These are phyloP conservation scores for Phalaenopsis hybrid DNA, from an alignment of 116 monocot species.

Conservation along the genomic window DNA sequence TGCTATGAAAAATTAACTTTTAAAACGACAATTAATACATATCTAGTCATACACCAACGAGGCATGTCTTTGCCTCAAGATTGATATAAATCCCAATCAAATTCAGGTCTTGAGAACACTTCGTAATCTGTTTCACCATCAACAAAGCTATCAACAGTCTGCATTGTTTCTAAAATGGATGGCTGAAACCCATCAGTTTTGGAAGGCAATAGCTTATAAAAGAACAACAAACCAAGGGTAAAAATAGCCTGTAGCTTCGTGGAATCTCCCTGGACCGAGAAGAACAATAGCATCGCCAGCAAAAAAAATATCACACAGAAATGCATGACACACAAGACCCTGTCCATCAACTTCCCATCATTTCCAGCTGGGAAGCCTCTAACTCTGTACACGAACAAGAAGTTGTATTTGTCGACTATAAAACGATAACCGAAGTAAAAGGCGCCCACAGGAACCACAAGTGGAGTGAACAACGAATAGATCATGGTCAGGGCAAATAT, in stretches of 20 bases:
- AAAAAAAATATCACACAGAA: slow-evolving; percentile 93
- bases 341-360: slow-evolving; percentile 94
- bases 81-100: slow-evolving; percentile 86
- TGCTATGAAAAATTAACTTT: neutral
- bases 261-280: slow-evolving; percentile 82
- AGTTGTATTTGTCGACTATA: slow-evolving; percentile 95
- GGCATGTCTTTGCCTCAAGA: slow-evolving; percentile 10
- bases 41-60: neutral
- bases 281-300: slow-evolving; percentile 79
- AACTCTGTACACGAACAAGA: slow-evolving; percentile 95
- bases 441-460: slow-evolving; percentile 87
- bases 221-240: slow-evolving; percentile 76
- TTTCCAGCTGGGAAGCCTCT: slow-evolving; percentile 86
- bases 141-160: slow-evolving; percentile 81
- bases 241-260: slow-evolving; percentile 86
- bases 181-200: slow-evolving; percentile 57
- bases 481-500: slow-evolving; percentile 96
- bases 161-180: slow-evolving; percentile 85
- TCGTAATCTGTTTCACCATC: slow-evolving; percentile 96
- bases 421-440: slow-evolving; percentile 90
- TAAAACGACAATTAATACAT: neutral
- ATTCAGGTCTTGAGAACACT: slow-evolving; percentile 71
- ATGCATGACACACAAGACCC: slow-evolving; percentile 89
- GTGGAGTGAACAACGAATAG: slow-evolving; percentile 86
- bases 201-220: slow-evolving; percentile 67